Evolutionary conservation across 139 green algal genomes (phyloP).

Genomic region (Astrephomene gubernaculifera): DNA sequence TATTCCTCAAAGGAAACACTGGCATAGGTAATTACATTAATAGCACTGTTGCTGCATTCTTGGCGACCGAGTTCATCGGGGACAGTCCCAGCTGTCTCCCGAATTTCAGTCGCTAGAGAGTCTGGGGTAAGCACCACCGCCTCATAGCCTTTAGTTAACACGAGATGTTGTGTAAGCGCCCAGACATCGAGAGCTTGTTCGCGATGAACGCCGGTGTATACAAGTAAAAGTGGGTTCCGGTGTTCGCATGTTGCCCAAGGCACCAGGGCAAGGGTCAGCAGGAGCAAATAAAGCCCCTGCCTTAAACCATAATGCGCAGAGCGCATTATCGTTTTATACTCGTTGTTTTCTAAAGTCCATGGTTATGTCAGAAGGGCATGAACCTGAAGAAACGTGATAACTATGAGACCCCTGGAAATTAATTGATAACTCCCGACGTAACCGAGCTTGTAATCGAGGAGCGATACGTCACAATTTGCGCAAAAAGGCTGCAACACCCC

Average conservation of each 20-base stretch:
- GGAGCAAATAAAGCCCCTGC: background rate
- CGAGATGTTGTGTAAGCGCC: background rate
- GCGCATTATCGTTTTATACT: too few species aligned
- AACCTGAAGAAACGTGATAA: too few species aligned
- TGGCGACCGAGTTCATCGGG: background rate
- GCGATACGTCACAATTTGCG: too few species aligned
- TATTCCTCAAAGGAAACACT: conserved; percentile 17
- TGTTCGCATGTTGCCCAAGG: background rate
- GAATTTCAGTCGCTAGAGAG: background rate
- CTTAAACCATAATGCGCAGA: too few species aligned
- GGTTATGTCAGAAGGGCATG: too few species aligned
- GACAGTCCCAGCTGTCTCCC: background rate
- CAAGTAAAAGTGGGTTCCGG: background rate
- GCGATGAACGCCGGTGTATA: conserved; percentile 7
- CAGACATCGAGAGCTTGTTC: conserved; percentile 20
- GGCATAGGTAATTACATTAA: background rate
- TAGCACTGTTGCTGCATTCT: background rate
- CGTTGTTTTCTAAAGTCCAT: too few species aligned
- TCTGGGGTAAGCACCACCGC: background rate
- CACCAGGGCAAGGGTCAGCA: background rate
- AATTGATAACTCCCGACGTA: too few species aligned
- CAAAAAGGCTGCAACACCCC: too few species aligned
- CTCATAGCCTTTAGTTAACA: background rate
- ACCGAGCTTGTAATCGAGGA: too few species aligned
- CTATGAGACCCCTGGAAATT: too few species aligned